Evolutionary conservation across 169 alveolate genomes (phyloP), one percentile per base, ranked within the genome.

Genomic region (Blepharisma undulans): DNA sequence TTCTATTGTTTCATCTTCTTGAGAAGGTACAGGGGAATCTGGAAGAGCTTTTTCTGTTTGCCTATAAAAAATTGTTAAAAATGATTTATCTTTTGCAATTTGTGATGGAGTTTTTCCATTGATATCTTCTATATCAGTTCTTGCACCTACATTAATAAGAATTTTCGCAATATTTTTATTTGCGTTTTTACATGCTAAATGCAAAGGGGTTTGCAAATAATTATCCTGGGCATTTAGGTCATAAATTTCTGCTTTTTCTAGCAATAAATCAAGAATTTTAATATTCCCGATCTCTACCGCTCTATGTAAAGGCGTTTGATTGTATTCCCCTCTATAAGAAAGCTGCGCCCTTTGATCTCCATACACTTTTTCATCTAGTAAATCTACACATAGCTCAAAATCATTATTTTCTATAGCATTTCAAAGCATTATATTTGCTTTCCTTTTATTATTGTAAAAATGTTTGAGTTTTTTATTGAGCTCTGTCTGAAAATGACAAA

Each of bases 121-220:
- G 14, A 48, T 48, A 18, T 48, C 66, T 48, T 48, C 66, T 48
- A 48, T 48, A 48, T 48, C 66, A 48, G 66, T 48, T 48, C 66
- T 48, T 21, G 94, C 95, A 22, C 91, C 91, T 4, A 72, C 84
- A 32, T 90, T 78, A 61, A 94, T 27, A 21, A 95, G 84, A 10
- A 92, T 29, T 60, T 93, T 32, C n/a, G 91, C 94, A 33, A 92
- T 78, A n/a, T 92, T 88, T 19, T 30, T 30, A 33, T 88, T 81
- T 22, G 95, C 96, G 85, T 92, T 89, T 16, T 94, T 76, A 30
- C 92, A 76, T 4, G 96, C 95, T 61, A 95, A 76, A 77, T 94
- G 96, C 8, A 95, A 66, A n/a, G 96, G 93, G 6, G 97, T 94
- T 72, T 95, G 84, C 32, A 79, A 89, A 71, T 92, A 88, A 1